Evolutionary conservation across 2,329 filamentous ascomycete species (phyloP).

Genomic region (Orbilia brochopaga): DNA sequence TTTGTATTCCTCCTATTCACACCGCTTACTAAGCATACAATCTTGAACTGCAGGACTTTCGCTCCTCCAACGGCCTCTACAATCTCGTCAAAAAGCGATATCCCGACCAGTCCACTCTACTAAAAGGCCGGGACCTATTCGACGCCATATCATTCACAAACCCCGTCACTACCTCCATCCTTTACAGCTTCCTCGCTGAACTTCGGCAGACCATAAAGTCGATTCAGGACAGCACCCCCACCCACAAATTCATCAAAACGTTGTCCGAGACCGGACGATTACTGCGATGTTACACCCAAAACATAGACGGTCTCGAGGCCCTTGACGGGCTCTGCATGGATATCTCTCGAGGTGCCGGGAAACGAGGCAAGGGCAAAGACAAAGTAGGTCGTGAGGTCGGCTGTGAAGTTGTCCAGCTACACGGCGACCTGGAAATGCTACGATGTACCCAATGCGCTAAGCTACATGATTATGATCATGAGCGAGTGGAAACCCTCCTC

Average conservation of each 20-base stretch:
- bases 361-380: constrained; percentile 58
- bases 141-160: constrained; percentile 74
- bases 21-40: constrained; percentile 51
- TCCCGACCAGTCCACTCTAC: constrained; percentile 57
- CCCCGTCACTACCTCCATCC: constrained; percentile 71
- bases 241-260: constrained; percentile 72
- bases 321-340: constrained; percentile 71
- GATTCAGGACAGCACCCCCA: constrained; percentile 67
- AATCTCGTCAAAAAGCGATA: constrained; percentile 69
- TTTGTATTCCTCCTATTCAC: not conserved
- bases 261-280: constrained; percentile 72
- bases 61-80: constrained; percentile 74
- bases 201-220: constrained; percentile 68
- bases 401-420: constrained; percentile 66
- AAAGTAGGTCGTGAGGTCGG: constrained; percentile 44
- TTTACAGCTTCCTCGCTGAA: constrained; percentile 74
- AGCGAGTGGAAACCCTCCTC: constrained; percentile 62
- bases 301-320: constrained; percentile 75
- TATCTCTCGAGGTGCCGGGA: constrained; percentile 68
- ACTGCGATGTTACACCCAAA: constrained; percentile 75
- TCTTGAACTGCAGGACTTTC: constrained; percentile 66
- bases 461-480: constrained; percentile 59
- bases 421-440: constrained; percentile 70
- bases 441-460: constrained; percentile 63
- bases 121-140: constrained; percentile 75